Conservation (phyloP, 345 rosid genomes). For the Camelina laxa region DNA sequence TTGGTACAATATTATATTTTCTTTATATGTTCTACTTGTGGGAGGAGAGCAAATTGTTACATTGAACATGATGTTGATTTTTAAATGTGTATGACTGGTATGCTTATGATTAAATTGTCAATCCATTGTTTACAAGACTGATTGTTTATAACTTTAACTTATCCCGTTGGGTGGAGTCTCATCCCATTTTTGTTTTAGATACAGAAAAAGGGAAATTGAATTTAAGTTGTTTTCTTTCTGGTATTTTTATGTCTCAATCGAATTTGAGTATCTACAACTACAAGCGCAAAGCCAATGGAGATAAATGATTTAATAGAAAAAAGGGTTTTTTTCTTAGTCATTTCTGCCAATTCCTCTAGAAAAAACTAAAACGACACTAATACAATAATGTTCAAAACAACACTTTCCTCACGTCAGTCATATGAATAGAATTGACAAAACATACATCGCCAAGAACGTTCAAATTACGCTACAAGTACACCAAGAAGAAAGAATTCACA, state of each 20-base stretch:
- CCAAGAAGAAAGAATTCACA: conserved; percentile 27
- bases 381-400: conserved; percentile 25
- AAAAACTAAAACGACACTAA: too few species aligned
- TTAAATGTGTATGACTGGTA: not conserved
- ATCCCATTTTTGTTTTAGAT: conserved; percentile 1
- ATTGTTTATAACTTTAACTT: not conserved
- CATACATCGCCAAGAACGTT: conserved; percentile 24
- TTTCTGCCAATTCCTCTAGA: too few species aligned
- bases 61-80: conserved; percentile 5
- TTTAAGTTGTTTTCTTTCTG: not conserved
- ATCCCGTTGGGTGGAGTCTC: not conserved
- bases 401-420: conserved; percentile 17
- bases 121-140: not conserved
- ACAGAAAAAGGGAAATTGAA: not conserved
- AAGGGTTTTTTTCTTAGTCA: too few species aligned
- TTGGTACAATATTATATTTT: not conserved
- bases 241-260: not conserved
- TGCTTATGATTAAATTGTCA: not conserved
- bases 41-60: conserved; percentile 6
- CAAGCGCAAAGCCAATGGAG: too few species aligned
- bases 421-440: not conserved
- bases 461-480: conserved; percentile 14
- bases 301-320: too few species aligned
- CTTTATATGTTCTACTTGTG: conserved; percentile 19
- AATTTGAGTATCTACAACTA: not conserved